A percentile compares a stretch with the other conserved stretches of the same genome.
Evolutionary conservation across 805 yeast species (phyloP).

Genomic region (Clavispora vitiphila): DNA sequence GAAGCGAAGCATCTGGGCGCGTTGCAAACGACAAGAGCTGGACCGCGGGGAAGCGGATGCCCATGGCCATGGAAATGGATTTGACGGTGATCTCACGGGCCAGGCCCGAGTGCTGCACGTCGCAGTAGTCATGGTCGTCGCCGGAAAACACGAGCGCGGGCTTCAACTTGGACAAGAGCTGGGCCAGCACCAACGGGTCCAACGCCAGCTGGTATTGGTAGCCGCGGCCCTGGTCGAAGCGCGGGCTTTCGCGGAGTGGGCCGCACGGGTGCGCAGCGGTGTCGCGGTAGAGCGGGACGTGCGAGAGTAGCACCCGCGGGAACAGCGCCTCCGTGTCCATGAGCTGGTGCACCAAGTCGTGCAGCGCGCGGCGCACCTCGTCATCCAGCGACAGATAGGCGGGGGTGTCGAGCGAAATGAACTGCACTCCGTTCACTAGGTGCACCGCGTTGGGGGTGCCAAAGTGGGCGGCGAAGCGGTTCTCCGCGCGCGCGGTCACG

Average conservation of each 20-base stretch:
- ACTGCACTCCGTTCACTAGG: conserved; percentile 28
- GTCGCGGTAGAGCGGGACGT: conserved; percentile 22
- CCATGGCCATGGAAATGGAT: conserved; percentile 39
- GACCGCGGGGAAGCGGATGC: conserved; percentile 36
- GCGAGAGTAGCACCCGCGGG: conserved; percentile 21
- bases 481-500: conserved; percentile 20
- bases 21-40: conserved; percentile 28
- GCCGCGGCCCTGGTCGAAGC: conserved; percentile 15
- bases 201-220: conserved; percentile 24
- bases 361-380: conserved; percentile 10
- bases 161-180: conserved; percentile 12
- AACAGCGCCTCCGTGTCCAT: neutral
- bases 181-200: conserved; percentile 12
- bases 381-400: conserved; percentile 14
- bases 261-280: conserved; percentile 16
- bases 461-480: conserved; percentile 26
- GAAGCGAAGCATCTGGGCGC: conserved; percentile 7
- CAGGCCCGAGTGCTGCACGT: conserved; percentile 9
- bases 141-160: conserved; percentile 23
- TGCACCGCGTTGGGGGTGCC: conserved; percentile 27
- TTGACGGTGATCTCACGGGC: conserved; percentile 36
- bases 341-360: conserved; percentile 11
- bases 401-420: conserved; percentile 18
- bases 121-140: conserved; percentile 25
- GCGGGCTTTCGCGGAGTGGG: conserved; percentile 16